These are phyloP conservation scores for Ceratobasidium papillatum DNA, from an alignment of 1,284 basidiomycete species.

Conservation along the genomic window DNA sequence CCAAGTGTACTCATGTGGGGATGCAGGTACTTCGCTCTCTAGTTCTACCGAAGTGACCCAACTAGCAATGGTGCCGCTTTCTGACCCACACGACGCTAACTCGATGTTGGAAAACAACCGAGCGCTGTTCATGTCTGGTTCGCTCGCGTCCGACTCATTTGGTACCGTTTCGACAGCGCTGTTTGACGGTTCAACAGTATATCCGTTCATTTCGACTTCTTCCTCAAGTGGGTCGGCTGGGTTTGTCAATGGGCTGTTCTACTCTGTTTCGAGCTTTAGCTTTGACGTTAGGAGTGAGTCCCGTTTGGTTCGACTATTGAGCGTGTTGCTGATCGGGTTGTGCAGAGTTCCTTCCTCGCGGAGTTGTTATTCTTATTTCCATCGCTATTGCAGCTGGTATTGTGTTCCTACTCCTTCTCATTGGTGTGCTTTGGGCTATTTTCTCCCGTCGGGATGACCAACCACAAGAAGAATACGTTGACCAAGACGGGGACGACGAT, in stretches of 20 bases:
- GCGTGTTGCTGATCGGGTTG: not conserved
- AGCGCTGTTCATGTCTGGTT: constrained; percentile 89
- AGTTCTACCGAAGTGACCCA: constrained; percentile 75
- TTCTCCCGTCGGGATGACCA: constrained; percentile 74
- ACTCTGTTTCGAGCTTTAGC: constrained; percentile 77
- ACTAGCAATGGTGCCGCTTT: constrained; percentile 89
- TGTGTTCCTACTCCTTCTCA: constrained; percentile 88
- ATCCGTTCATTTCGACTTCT: constrained; percentile 83
- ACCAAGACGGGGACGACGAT: constrained; percentile 74
- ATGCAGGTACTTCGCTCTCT: constrained; percentile 63
- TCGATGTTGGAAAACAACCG: constrained; percentile 83
- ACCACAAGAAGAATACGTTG: constrained; percentile 57
- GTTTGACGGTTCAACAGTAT: constrained; percentile 85
- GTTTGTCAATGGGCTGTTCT: constrained; percentile 80
- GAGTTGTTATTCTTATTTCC: constrained; percentile 94
- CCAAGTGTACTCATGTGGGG: not conserved
- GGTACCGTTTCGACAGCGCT: constrained; percentile 86
- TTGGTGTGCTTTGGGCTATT: constrained; percentile 90
- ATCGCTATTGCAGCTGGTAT: constrained; percentile 96
- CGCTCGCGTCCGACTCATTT: constrained; percentile 71
- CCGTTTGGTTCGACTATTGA: constrained; percentile 20
- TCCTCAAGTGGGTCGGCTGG: constrained; percentile 75
- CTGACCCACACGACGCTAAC: constrained; percentile 73
- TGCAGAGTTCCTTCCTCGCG: constrained; percentile 85
- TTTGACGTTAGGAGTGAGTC: constrained; percentile 75